Base-by-base conservation (phyloP, 345 rosid species). In the Salix purpurea region DNA sequence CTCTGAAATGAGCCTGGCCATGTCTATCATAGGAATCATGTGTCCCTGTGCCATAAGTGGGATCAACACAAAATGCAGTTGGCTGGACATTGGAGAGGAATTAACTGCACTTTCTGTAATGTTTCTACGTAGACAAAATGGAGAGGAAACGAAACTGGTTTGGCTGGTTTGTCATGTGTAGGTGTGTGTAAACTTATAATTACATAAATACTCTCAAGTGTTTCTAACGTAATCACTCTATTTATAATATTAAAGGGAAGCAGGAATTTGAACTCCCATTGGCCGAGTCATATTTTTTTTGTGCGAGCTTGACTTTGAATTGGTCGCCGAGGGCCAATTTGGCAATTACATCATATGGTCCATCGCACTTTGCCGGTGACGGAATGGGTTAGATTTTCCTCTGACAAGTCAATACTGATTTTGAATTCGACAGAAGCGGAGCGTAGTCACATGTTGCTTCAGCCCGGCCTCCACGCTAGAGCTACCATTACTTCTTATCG, bases 41-140 rank as follows among this genome's bases (percentile, higher is more conserved):
- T 92, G 97, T 4, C 98, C 98, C 77, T 89, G 98, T 4, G 95
- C 91, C 92, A 90, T 83, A 52, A 94, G 86, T 4, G 95, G 98
- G 76, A 92, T 72, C 62, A 94, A 66, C 34, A 92, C 85, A 78
- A 92, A 88, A 84, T 93, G 97, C 80, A 87, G 87, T 18, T 75
- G 77, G 66, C 50, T 69, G 14, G 83, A 18, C 21, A 67, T 72
- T 50, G 86, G 81, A 52, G 77, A 4, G 37, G 37, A 34, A 34
- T 0, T 5, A 34, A 5, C 37, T 34, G 37, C 37, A 34, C 37
- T 34, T 34, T 34, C 37, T 34, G 24, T 2, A 13, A 64, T 19
- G 65, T 4, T 50, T 64, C n/a, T 52, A 12, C 19, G 3, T 32
- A 7, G 16, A 14, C 21, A 15, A 13, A 7, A 36, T 6, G 42